phyloP scores from a whole-genome alignment of 1,139 yeast species.

The Lodderomyces metapsilosis region DNA sequence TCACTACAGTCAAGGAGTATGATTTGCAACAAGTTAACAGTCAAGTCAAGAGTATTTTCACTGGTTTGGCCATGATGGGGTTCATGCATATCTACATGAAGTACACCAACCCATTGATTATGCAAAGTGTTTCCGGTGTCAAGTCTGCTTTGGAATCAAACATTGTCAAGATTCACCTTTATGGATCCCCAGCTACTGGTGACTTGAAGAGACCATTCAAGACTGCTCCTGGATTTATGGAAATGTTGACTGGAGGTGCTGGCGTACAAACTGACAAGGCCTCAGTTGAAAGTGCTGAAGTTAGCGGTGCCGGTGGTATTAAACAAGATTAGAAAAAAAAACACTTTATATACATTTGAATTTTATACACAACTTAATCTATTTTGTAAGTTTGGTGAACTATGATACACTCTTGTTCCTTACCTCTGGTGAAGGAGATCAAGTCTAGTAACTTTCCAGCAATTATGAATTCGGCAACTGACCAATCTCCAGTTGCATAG shows the following conservation, averaged over 20 bases:
- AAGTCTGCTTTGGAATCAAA: slow-evolving; percentile 90
- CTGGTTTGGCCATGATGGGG: slow-evolving; percentile 96
- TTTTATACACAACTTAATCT: neutral
- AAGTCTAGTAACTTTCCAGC: slow-evolving; percentile 62
- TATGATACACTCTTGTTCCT: slow-evolving; percentile 60
- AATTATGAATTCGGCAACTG: slow-evolving; percentile 53
- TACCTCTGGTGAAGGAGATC: slow-evolving; percentile 56
- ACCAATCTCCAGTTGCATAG: slow-evolving; percentile 61
- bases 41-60: slow-evolving; percentile 79
- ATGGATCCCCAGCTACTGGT: slow-evolving; percentile 81
- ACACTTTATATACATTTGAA: neutral
- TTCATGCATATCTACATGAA: slow-evolving; percentile 98
- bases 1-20: slow-evolving; percentile 92
- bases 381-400: slow-evolving; percentile 22
- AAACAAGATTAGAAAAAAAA: slow-evolving; percentile 66
- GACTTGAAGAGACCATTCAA: slow-evolving; percentile 97
- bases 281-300: slow-evolving; percentile 81
- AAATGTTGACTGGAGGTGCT: slow-evolving; percentile 59
- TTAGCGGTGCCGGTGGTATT: slow-evolving; percentile 84
- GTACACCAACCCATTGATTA: slow-evolving; percentile 94
- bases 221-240: slow-evolving; percentile 77
- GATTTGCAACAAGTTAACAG: slow-evolving; percentile 82
- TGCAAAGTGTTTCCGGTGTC: slow-evolving; percentile 90
- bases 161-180: slow-evolving; percentile 87
- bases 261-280: slow-evolving; percentile 78